Base-by-base conservation (phyloP, 2,329 filamentous ascomycete genomes). In the Thielaviopsis punctulata region DNA sequence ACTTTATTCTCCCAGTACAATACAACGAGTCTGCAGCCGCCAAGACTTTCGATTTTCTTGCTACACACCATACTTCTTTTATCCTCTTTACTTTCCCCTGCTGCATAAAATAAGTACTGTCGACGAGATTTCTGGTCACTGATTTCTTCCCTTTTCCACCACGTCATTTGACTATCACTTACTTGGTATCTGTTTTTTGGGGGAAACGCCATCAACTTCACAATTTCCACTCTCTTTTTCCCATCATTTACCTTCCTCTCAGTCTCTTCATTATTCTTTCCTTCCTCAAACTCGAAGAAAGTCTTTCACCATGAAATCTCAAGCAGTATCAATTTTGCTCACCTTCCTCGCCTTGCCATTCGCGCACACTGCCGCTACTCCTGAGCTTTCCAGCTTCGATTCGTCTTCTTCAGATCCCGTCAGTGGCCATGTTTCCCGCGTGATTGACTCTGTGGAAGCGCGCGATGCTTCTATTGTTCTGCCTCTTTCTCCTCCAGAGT, bases 361-460 rank as follows among this genome's bases (percentile, higher is more conserved):
- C 61, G 55, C 60, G 51, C 54, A 57, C 57, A 52, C 59, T 8
- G 49, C 55, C 10, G 57, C 60, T 7, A 57, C 58, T 36, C 51
- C 56, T 23, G 59, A 65, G 33, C 46, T 55, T 44, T 48, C 55
- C 24, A 43, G 54, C 49, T 25, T 48, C 2, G 41, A 41, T 13
- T 48, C 24, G 15, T 43, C 33, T 25, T 24, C 48, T 13, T 50
- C 25, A 4, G 12, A 45, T 6, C 21, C 41, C 25, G 19, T 46
- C 21, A 18, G 19, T 9, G 36, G 8, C 15, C 15, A 41, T n/a
- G n/a, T 41, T 19, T 15, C 36, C 6, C 36, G 36, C 7, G 36
- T 19, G 6, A 41, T 41, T n/a, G n/a, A 19, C n/a, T 41, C 36
- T 18, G 8, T 41, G 7, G 36, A 41, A n/a, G n/a, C 15, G 15